A percentile compares a stretch with the other conserved stretches of the same genome.
Conservation (phyloP, 1,284 basidiomycete species). For the Trichosporon sp. region DNA sequence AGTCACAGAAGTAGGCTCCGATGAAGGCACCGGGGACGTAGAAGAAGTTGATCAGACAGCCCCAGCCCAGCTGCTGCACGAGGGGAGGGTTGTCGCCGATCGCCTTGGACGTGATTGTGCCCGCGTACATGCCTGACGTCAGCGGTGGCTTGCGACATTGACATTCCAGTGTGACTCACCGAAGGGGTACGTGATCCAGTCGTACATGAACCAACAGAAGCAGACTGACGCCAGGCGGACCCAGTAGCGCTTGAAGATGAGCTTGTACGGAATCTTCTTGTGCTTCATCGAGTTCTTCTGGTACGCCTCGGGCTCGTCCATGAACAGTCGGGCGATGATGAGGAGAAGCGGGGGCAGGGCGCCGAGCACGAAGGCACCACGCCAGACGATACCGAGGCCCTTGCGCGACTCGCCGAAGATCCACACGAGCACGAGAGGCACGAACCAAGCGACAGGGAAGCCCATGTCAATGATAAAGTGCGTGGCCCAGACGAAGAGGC, state of each 20-base stretch:
- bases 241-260: conserved; percentile 70
- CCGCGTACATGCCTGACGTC: conserved; percentile 64
- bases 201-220: conserved; percentile 64
- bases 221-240: conserved; percentile 30
- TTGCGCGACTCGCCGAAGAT: conserved; percentile 62
- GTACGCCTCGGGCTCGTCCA: conserved; percentile 62
- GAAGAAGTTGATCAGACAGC: conserved; percentile 49
- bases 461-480: conserved; percentile 19
- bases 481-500: conserved; percentile 60
- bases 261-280: conserved; percentile 56
- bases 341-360: conserved; percentile 69
- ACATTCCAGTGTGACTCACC: background rate
- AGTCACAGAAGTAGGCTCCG: conserved; percentile 39
- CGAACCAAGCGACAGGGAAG: conserved; percentile 63
- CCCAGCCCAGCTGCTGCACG: conserved; percentile 41
- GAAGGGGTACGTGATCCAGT: conserved; percentile 54
- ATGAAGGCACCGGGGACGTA: conserved; percentile 46
- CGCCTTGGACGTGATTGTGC: conserved; percentile 51
- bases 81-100: conserved; percentile 27
- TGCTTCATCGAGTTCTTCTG: conserved; percentile 60
- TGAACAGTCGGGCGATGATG: conserved; percentile 77
- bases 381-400: conserved; percentile 71
- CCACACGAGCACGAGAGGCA: conserved; percentile 77
- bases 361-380: conserved; percentile 79
- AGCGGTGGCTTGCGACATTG: no score